These are phyloP conservation scores for Salix koriyanagi DNA, from an alignment of 345 rosid genomes.

Conservation along the genomic window DNA sequence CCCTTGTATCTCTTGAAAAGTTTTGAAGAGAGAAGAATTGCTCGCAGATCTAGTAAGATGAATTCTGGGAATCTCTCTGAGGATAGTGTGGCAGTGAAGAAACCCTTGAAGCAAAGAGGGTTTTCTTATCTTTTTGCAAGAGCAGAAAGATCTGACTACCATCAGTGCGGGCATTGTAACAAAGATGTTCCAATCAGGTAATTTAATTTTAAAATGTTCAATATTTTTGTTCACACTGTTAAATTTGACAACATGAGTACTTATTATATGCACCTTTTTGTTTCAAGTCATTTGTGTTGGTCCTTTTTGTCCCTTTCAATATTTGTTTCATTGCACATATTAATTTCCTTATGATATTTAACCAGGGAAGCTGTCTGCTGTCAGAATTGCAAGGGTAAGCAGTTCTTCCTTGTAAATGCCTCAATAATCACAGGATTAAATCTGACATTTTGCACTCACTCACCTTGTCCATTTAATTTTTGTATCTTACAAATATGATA, in stretches of 20 bases:
- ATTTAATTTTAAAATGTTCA: conserved; percentile 1
- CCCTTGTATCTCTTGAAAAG: conserved; percentile 90
- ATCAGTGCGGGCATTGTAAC: conserved; percentile 76
- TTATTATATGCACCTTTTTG: not conserved
- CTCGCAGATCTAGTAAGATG: conserved; percentile 48
- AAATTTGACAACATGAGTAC: not conserved
- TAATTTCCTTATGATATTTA: conserved; percentile 6
- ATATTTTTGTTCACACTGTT: not conserved
- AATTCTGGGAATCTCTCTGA: conserved; percentile 40
- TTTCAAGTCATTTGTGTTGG: not conserved
- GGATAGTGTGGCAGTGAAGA: conserved; percentile 29
- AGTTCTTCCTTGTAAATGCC: conserved; percentile 1
- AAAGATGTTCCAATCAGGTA: conserved; percentile 73
- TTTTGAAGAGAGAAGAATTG: conserved; percentile 87
- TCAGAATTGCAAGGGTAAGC: conserved; percentile 73
- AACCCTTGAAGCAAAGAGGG: conserved; percentile 46
- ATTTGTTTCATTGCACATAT: not conserved
- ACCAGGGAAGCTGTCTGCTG: conserved; percentile 84
- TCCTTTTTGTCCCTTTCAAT: not conserved
- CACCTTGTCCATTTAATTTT: conserved; percentile 6
- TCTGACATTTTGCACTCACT: not conserved
- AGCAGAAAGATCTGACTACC: conserved; percentile 67
- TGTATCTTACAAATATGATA: conserved; percentile 6
- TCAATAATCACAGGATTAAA: not conserved
- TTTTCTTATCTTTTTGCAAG: conserved; percentile 70